Evolutionary conservation across 257 asterid species (phyloP).

Genomic region (Thymus quinquecostatus): DNA sequence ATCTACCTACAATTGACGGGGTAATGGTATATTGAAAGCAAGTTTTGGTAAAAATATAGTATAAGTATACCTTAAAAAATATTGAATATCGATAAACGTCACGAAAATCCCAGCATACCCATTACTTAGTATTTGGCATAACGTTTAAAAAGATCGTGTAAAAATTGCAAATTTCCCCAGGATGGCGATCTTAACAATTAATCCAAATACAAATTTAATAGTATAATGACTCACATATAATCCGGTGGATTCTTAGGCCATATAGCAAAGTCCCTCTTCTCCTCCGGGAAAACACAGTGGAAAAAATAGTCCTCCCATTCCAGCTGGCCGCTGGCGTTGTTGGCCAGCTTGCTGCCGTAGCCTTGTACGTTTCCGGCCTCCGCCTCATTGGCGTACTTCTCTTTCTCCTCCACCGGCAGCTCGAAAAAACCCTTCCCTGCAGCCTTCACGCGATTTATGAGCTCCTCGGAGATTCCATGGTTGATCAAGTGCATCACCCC

Average conservation of each 20-base stretch:
- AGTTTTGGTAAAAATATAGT: too few species aligned
- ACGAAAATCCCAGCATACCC: too few species aligned
- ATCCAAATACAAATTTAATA: background rate
- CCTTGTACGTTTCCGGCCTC: constrained; percentile 80
- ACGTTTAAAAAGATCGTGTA: too few species aligned
- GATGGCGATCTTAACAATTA: too few species aligned
- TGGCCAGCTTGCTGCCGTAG: constrained; percentile 86
- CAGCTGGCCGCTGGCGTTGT: constrained; percentile 68
- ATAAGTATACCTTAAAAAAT: too few species aligned
- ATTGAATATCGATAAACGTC: too few species aligned
- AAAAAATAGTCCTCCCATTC: constrained; percentile 97
- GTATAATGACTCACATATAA: constrained; percentile 58
- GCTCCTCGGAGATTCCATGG: constrained; percentile 65
- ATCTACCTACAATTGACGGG: too few species aligned
- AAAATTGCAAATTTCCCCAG: too few species aligned
- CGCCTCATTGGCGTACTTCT: constrained; percentile 85
- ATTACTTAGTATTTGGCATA: too few species aligned
- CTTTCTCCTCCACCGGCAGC: constrained; percentile 80
- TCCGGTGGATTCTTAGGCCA: constrained; percentile 79
- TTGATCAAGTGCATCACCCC: constrained; percentile 90
- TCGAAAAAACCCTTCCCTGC: constrained; percentile 70
- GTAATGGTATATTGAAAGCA: too few species aligned
- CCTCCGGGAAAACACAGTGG: constrained; percentile 65
- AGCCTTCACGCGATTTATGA: constrained; percentile 52
- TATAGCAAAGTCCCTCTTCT: constrained; percentile 57